phyloP scores from a whole-genome alignment of 305 asterid genomes.

The Ilex paraguariensis region DNA sequence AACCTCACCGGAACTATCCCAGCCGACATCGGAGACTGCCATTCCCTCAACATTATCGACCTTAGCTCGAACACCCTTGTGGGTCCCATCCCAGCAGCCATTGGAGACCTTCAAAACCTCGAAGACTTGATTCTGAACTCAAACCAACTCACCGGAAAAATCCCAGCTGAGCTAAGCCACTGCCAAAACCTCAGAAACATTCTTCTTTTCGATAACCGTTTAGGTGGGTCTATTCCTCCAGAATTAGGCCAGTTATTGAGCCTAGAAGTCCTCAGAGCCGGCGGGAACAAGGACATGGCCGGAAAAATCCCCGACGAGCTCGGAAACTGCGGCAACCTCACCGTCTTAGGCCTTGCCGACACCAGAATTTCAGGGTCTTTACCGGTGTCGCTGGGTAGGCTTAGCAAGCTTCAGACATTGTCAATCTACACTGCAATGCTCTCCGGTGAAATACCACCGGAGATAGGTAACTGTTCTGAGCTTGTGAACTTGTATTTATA shows the following conservation, averaged over 20 bases:
- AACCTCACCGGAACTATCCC: conserved; percentile 78
- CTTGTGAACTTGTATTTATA: conserved; percentile 58
- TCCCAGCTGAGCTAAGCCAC: conserved; percentile 50
- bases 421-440: conserved; percentile 77
- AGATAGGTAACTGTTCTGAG: conserved; percentile 77
- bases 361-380: conserved; percentile 64
- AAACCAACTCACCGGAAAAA: conserved; percentile 60
- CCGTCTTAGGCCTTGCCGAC: conserved; percentile 69
- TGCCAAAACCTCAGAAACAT: conserved; percentile 44
- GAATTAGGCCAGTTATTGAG: conserved; percentile 44
- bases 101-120: conserved; percentile 51
- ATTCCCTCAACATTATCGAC: conserved; percentile 43
- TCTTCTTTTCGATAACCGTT: conserved; percentile 51
- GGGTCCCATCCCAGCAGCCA: conserved; percentile 44
- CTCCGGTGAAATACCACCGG: conserved; percentile 69
- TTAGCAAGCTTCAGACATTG: conserved; percentile 50
- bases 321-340: conserved; percentile 42
- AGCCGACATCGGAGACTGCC: conserved; percentile 48
- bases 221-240: conserved; percentile 55
- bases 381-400: conserved; percentile 56
- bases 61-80: conserved; percentile 58
- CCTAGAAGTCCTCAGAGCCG: conserved; percentile 49
- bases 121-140: conserved; percentile 53
- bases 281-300: conserved; percentile 63
- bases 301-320: conserved; percentile 65